Percentiles rank a stretch among this genome's conserved stretches.
These are phyloP conservation scores for Verticillium nonalfalfae DNA, from an alignment of 2,329 filamentous ascomycete species.

Conservation along the genomic window DNA sequence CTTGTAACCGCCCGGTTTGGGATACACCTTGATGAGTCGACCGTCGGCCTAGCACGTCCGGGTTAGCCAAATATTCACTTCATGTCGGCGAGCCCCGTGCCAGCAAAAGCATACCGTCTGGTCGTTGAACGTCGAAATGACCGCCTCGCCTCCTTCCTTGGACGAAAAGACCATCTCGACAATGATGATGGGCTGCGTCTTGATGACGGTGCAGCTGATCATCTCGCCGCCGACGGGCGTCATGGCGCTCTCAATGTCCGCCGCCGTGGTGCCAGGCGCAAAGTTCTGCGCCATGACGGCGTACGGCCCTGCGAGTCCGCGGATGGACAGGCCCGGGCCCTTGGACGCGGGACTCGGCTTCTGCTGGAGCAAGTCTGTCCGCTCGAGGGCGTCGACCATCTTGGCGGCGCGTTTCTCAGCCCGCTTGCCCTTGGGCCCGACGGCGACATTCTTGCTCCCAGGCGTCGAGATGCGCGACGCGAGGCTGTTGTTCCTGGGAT, in stretches of 20 bases:
- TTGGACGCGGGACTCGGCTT: slow-evolving; percentile 17
- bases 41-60: slow-evolving; percentile 57
- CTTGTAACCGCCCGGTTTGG: slow-evolving; percentile 47
- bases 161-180: slow-evolving; percentile 72
- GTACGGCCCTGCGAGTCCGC: slow-evolving; percentile 67
- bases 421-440: slow-evolving; percentile 14
- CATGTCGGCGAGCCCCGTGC: not conserved
- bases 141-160: slow-evolving; percentile 65
- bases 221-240: slow-evolving; percentile 66
- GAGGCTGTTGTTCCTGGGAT: slow-evolving; percentile 30
- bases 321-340: slow-evolving; percentile 56
- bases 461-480: slow-evolving; percentile 39
- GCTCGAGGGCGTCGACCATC: slow-evolving; percentile 38
- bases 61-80: not conserved
- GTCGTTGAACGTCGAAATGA: slow-evolving; percentile 71
- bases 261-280: slow-evolving; percentile 72
- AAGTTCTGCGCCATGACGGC: slow-evolving; percentile 76
- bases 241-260: slow-evolving; percentile 79
- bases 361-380: slow-evolving; percentile 23
- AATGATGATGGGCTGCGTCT: slow-evolving; percentile 64
- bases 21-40: slow-evolving; percentile 64
- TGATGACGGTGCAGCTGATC: slow-evolving; percentile 60
- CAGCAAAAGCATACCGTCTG: slow-evolving; percentile 54
- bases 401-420: slow-evolving; percentile 27
- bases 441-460: slow-evolving; percentile 21